Percentiles rank a stretch among this genome's conserved stretches.
phyloP scores from a whole-genome alignment of 2,329 filamentous ascomycete genomes.

The Aspergillus nomiae region DNA sequence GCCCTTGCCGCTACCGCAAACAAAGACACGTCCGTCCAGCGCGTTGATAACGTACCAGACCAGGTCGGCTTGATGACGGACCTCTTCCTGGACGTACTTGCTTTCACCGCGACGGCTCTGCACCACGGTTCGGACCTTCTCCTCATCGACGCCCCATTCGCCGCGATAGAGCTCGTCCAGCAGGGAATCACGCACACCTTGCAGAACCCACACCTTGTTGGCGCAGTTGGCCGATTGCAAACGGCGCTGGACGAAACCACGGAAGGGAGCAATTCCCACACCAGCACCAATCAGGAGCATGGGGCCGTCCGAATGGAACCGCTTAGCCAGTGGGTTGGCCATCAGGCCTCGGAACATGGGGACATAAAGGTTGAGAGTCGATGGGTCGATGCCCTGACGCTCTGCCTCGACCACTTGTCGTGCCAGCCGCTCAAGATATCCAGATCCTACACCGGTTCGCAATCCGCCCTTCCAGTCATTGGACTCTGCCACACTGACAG shows the following conservation, averaged over 20 bases:
- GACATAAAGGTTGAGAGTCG: constrained; percentile 67
- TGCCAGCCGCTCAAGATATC: constrained; percentile 88
- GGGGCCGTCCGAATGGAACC: constrained; percentile 90
- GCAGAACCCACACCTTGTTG: constrained; percentile 97
- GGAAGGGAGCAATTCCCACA: constrained; percentile 95
- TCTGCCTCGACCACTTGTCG: constrained; percentile 70
- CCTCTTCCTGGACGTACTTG: constrained; percentile 95
- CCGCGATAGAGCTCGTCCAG: constrained; percentile 96
- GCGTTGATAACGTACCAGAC: constrained; percentile 98
- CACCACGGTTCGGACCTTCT: constrained; percentile 79
- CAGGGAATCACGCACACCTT: constrained; percentile 89
- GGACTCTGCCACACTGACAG: constrained; percentile 92
- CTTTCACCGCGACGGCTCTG: constrained; percentile 76
- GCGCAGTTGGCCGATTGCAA: constrained; percentile 93
- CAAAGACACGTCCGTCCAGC: constrained; percentile 93
- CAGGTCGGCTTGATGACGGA: constrained; percentile 86
- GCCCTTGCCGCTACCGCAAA: constrained; percentile 90
- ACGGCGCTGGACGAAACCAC: constrained; percentile 92
- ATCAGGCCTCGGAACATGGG: constrained; percentile 99
- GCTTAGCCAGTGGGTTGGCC: constrained; percentile 89
- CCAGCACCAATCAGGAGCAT: constrained; percentile 98
- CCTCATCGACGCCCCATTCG: constrained; percentile 92
- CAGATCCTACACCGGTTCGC: constrained; percentile 85
- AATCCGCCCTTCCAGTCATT: constrained; percentile 72
- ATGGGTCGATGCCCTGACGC: constrained; percentile 55